These are phyloP conservation scores for Chlamydomonas reinhardtii DNA, from an alignment of 163 green algal genomes.

Conservation along the genomic window DNA sequence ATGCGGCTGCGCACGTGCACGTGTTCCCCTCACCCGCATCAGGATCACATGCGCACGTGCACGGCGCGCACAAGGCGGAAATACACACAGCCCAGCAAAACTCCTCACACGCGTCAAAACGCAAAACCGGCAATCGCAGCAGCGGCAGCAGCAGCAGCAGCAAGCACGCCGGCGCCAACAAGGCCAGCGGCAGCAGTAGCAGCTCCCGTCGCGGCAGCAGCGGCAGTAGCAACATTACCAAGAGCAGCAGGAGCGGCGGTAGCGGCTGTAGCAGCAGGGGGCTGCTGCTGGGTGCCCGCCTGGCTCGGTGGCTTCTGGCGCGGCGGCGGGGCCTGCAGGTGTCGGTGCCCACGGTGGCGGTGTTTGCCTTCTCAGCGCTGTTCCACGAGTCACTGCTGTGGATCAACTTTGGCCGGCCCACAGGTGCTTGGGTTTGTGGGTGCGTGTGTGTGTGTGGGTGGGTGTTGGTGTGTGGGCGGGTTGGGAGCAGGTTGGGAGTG, in stretches of 20 bases:
- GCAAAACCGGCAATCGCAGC: no score
- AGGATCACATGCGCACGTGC: not conserved
- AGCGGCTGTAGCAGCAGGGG: not conserved
- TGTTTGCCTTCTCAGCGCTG: slow-evolving; percentile 19
- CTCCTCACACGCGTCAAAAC: no score
- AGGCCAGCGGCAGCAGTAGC: not conserved
- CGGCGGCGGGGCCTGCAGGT: not conserved
- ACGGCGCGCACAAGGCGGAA: no score
- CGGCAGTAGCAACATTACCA: no score
- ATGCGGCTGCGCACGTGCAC: no score
- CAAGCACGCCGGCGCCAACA: no score
- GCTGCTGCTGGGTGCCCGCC: not conserved
- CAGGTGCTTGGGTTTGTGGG: not conserved
- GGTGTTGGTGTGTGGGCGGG: not conserved
- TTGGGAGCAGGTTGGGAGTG: not conserved
- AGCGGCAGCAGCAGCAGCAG: not conserved
- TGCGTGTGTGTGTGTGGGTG: not conserved
- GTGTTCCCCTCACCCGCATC: no score
- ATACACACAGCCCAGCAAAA: no score
- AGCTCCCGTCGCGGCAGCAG: no score
- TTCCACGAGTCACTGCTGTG: slow-evolving; percentile 43
- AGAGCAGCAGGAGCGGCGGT: not conserved
- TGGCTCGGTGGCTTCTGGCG: not conserved
- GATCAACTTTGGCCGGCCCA: slow-evolving; percentile 38
- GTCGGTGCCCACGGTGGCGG: not conserved